A percentile compares a stretch with the other conserved stretches of the same genome.
Evolutionary conservation across 2,329 filamentous ascomycete species (phyloP).

Genomic region (Beauveria rudraprayagi): DNA sequence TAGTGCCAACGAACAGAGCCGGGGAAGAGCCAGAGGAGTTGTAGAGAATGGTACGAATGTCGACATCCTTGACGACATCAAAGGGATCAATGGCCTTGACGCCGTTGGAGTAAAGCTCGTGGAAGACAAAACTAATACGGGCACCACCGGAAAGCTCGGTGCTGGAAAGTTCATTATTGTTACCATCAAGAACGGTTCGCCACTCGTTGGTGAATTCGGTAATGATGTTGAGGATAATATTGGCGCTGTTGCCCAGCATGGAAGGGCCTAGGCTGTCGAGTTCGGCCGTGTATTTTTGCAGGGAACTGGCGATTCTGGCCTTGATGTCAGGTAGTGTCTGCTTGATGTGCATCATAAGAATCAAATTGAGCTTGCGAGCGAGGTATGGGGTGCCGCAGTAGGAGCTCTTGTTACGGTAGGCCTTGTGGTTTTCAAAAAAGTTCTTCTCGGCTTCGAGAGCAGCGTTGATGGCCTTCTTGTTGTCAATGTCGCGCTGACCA

Average conservation of each 20-base stretch:
- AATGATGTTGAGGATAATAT: constrained; percentile 97
- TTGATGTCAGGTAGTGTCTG: constrained; percentile 99
- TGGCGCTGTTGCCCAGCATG: constrained; percentile 90
- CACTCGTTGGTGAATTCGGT: constrained; percentile 98
- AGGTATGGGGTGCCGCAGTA: constrained; percentile 98
- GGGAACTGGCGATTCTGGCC: constrained; percentile 83
- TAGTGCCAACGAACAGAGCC: constrained; percentile 92
- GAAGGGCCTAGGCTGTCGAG: constrained; percentile 80
- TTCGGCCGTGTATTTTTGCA: constrained; percentile 85
- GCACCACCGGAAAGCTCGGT: constrained; percentile 92
- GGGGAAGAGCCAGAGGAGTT: constrained; percentile 99
- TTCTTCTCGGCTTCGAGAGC: constrained; percentile 90
- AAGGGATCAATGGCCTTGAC: constrained; percentile 97
- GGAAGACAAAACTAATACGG: constrained; percentile 98
- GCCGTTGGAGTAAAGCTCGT: constrained; percentile 95
- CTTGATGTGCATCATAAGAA: constrained; percentile 99
- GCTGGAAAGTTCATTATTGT: constrained; percentile 92
- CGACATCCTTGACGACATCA: constrained; percentile 92
- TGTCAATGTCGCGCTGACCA: constrained; percentile 96
- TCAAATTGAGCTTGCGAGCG: constrained; percentile 92
- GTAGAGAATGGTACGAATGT: constrained; percentile 94
- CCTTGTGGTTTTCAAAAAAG: constrained; percentile 98
- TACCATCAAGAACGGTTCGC: constrained; percentile 89
- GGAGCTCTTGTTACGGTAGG: constrained; percentile 95
- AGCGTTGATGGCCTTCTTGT: constrained; percentile 87